Evolutionary conservation across 441 rosid species (phyloP), one percentile per base, ranked within the genome.

Genomic region (Euphorbia celastroides): DNA sequence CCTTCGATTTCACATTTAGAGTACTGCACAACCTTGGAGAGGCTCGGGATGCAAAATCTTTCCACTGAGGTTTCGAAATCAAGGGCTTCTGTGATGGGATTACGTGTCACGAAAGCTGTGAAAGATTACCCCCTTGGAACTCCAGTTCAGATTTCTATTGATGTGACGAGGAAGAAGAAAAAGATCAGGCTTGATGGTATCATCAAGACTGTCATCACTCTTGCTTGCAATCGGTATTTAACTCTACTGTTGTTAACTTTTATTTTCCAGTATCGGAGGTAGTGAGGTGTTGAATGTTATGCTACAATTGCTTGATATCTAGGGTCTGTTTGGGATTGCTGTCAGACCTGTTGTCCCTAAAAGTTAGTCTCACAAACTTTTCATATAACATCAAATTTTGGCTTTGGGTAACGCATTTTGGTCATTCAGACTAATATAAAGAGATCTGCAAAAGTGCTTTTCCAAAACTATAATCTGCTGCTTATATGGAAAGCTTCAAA

Each of bases 141-240:
- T 10, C 97, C 98, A 16, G 97, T 93, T 77, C 97, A 83, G 74
- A 67, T 93, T 66, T 90, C 98, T 5, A 69, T 93, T 17, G 98
- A 90, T 64, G 87, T 90, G 64, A 81, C 86, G 36, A 82, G 86
- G 82, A 90, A 84, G 84, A 86, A 79, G 83, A 75, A 74, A 71
- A 87, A 78, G 67, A 71, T 90, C 75, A 88, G 97, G 84, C 94
- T 93, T 1, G 97, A 90, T 74, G 98, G 98, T 25, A 88, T 93
- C 44, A 67, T 90, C 66, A 87, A 81, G 77, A 87, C 94, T 71
- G 97, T 93, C 65, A 73, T 90, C 69, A 79, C 88, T 66, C 88
- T 88, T 7, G 77, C 68, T 68, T 90, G 97, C 82, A 84, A 88
- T 31, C 80, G 98, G 97, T 93, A 81, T 22, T 70, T 75, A 58